Base-by-base conservation (phyloP, 129 eudicot species). In the Logfia minima region DNA sequence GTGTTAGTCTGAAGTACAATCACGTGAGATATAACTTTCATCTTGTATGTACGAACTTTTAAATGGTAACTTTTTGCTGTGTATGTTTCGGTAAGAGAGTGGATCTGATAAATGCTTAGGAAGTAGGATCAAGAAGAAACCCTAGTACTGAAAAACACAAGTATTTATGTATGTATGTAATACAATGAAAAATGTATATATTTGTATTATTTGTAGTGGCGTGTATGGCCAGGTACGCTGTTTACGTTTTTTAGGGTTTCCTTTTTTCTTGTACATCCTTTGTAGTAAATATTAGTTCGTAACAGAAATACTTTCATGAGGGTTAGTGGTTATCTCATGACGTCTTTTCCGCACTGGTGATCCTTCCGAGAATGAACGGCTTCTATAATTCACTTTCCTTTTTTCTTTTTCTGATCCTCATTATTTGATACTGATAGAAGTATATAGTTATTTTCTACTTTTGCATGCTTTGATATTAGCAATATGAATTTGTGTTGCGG, bases 1-100 rank as follows among this genome's bases (percentile, higher is more conserved):
- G 51, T 66, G 19, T 69, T 77, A 28, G 59, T 58, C 69, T 21
- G 35, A 41, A 52, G 32, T 23, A 55, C 75, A 68, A 35, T 58
- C 19, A 35, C 35, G 26, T 26, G 75, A 77, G 75, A 77, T 37
- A 69, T 58, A 70, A 37, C 68, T 69, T 55, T 58, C 59, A 59
- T 56, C 75, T 37, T 28, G 13, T 22, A 21, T 22, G 34, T 76
- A 43, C 62, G 41, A 34, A 63, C 45, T 52, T 65, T 72, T 32
- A 52, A 52, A 62, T 28, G 24, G 9, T 62, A 24, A 24, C 16
- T 39, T 75, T 22, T 22, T 35, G 71, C 29, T 28, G 62, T 63
- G 79, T 28, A 9, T 32, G 28, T 73, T 58, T 73, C 34, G 77
- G 56, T 22, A 43, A 70, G 35, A 13, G 77, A 73, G 34, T 64